Evolutionary conservation across 805 yeast genomes (phyloP), one percentile per base, ranked within the genome.

Genomic region (Candida anglica): DNA sequence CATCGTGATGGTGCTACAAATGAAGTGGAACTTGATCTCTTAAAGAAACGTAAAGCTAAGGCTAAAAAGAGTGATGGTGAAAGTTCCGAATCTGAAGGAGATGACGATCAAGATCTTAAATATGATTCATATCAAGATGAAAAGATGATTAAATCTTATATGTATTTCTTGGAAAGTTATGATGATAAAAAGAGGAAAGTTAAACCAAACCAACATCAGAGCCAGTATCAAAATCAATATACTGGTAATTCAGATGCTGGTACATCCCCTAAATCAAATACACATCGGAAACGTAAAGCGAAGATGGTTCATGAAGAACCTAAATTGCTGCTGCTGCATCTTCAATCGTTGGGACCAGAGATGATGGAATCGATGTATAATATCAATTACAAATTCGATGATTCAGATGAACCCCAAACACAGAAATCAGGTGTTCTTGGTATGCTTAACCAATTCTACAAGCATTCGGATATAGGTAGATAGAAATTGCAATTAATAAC

Each of bases 81-180:
- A 9, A 39, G 37, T 15, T 30, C 39, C 15, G 49, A 45, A n/a
- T 37, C 42, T 37, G n/a, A n/a, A n/a, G 53, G 52, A 13, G 43
- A 53, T 15, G 66, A 62, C 15, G 56, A 34, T 36, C 61, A 39
- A 37, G 58, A 42, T 51, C 60, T 27, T 11, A 62, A 67, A 5
- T 32, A 24, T 19, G 53, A 53, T 27, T 70, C 72, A 41, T 67
- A 69, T 37, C 77, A 76, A 37, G 93, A 88, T 48, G 88, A 81
- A 41, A 89, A 91, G 53, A 89, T 91, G 96, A 77, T 86, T 60
- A 86, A 86, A 47, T 86, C 96, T 1, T 89, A 87, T 54, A 66
- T 89, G 61, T 81, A 87, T 54, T 89, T 89, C 53, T 62, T 88
- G 47, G 95, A 88, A 49, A 86, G 88, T 46, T 88, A 88, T 57